These are phyloP conservation scores for Neofusicoccum sp. DNA, from an alignment of 2,329 filamentous ascomycete species.

Conservation along the genomic window DNA sequence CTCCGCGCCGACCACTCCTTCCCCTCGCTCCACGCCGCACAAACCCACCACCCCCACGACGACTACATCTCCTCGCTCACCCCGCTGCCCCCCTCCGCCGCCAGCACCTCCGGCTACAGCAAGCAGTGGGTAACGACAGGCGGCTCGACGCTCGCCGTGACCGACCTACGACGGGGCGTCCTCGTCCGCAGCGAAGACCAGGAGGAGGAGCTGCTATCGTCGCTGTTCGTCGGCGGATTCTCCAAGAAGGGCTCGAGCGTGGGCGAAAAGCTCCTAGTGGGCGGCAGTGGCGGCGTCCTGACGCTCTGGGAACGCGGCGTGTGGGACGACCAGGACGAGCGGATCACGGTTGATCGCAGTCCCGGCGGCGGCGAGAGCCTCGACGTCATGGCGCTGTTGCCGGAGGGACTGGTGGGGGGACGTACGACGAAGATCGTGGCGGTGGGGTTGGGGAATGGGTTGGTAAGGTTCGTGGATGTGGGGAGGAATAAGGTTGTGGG, in stretches of 20 bases:
- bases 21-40: constrained; percentile 61
- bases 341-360: constrained; percentile 68
- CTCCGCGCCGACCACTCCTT: constrained; percentile 59
- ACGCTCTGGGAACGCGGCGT: constrained; percentile 92
- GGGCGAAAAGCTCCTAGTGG: constrained; percentile 72
- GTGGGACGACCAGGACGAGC: constrained; percentile 94
- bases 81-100: constrained; percentile 73
- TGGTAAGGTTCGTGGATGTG: constrained; percentile 73
- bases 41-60: constrained; percentile 82
- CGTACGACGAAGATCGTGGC: constrained; percentile 67
- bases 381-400: constrained; percentile 72
- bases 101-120: constrained; percentile 82
- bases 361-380: constrained; percentile 69
- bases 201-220: constrained; percentile 86
- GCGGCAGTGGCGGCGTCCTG: constrained; percentile 75
- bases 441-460: constrained; percentile 79
- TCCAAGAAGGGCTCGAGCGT: constrained; percentile 67
- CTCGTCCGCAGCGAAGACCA: constrained; percentile 90
- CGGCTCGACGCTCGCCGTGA: constrained; percentile 85
- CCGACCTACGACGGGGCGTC: constrained; percentile 82
- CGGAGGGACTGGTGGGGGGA: constrained; percentile 62
- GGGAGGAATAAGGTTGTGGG: constrained; percentile 68
- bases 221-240: constrained; percentile 73
- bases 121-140: constrained; percentile 96
- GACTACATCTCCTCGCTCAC: constrained; percentile 91